Conservation (phyloP, 139 green algal species). For the Chlamydomonas applanata region DNA sequence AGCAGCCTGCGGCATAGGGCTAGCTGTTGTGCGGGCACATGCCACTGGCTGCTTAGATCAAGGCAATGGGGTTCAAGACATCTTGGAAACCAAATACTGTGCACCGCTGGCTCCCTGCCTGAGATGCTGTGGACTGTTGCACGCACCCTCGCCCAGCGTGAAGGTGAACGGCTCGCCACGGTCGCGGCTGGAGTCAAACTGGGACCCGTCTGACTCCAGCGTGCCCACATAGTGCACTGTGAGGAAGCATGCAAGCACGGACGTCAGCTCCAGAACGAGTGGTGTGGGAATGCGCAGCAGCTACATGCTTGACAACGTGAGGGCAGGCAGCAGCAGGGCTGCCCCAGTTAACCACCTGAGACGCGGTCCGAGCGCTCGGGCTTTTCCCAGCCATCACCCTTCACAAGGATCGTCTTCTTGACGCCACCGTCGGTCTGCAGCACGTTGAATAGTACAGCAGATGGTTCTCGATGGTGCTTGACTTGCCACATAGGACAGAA, state of each 20-base stretch:
- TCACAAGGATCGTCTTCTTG: constrained; percentile 78
- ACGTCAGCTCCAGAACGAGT: neutral
- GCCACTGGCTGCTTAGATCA: too few relatives aligned
- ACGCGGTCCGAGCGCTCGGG: constrained; percentile 83
- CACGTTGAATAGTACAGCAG: neutral
- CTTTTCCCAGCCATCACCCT: constrained; percentile 75
- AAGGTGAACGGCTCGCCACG: constrained; percentile 88
- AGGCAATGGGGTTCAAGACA: too few relatives aligned
- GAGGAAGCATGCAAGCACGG: too few relatives aligned
- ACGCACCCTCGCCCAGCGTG: constrained; percentile 67
- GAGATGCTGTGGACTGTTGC: too few relatives aligned
- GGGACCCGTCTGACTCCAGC: constrained; percentile 79
- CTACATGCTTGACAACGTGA: neutral
- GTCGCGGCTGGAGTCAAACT: constrained; percentile 93
- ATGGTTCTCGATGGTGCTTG: too few relatives aligned
- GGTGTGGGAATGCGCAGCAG: neutral
- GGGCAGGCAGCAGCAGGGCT: neutral
- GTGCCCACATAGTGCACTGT: constrained; percentile 98
- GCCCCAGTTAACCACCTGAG: constrained; percentile 40
- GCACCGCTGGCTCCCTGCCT: too few relatives aligned
- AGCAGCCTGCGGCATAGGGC: too few relatives aligned
- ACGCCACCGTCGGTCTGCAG: constrained; percentile 79
- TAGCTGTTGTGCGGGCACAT: too few relatives aligned
- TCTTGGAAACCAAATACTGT: too few relatives aligned
- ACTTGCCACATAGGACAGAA: too few relatives aligned